Evolutionary conservation across 768 basidiomycete genomes (phyloP), one percentile per base, ranked within the genome.

Genomic region (Terana coerulea): DNA sequence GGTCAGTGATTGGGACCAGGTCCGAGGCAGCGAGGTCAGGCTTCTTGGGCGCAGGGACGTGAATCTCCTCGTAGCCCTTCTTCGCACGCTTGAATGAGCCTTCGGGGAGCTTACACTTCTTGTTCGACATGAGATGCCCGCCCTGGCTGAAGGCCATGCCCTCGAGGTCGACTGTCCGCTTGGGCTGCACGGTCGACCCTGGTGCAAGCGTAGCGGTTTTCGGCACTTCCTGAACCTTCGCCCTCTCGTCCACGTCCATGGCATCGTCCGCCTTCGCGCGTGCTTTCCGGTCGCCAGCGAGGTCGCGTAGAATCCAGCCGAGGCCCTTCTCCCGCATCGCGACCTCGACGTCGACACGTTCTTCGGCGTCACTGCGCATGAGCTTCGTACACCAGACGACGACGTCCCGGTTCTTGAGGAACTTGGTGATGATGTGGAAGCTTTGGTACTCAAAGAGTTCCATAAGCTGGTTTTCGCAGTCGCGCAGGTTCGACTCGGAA

Each of bases 311-410:
- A 65, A 99, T 98, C 94, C 94, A 98, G 0, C 92, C 95, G 9
- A 95, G 80, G 12, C 91, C 93, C 69, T 91, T 95, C 73, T 98
- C 95, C 39, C 95, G 78, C 97, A 99, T 99, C 0, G 92, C 92
- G 3, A 98, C 95, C 69, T 98, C 95, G 33, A 97, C 81, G 62
- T 98, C 91, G 36, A 95, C 82, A 40, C 88, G 81, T 65, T 92
- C 91, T 39, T 98, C 88, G 0, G 89, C 89, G 59, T 87, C 84
- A 48, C 86, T 88, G 22, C 95, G 82, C 69, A 92, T 89, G 44
- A 98, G 79, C 69, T 95, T 95, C 41, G 97, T 99, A 61, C 93
- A 97, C 97, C 97, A 99, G 0, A 98, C 93, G 43, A 98, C 76
- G 52, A 92, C 88, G 46, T 99, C 97, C 49, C 95, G 83, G 72